Evolutionary conservation across 1,284 basidiomycete species (phyloP), one percentile per base, ranked within the genome.

Genomic region (Sutorius eximius): DNA sequence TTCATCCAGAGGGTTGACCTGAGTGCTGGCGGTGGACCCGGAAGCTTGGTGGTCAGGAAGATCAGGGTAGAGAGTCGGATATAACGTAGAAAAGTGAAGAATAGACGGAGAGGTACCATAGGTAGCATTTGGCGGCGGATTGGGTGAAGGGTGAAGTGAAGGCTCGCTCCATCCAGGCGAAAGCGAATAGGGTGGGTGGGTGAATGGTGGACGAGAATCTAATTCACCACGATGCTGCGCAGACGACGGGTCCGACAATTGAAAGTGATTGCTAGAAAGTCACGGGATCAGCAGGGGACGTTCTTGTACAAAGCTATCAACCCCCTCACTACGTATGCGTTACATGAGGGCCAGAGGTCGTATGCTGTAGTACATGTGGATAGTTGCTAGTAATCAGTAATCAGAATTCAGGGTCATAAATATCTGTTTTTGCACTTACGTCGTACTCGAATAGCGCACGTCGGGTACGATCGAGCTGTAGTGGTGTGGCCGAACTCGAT

Each of bases 281-380:
- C 5, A 34, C 11, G 46, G 44, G 22, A 37, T 59, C 9, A 67
- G 27, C 45, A 38, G 11, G 18, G 36, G 3, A 7, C 3, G 1
- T 16, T 15, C 27, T n/a, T 32, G 27, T 22, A 24, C 5, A 38
- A 45, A 38, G 5, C 10, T 29, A 36, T 44, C n/a, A 12, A 16
- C 16, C 5, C 12, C 9, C 63, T 69, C 33, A 65, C 63, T 45
- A 38, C 18, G 38, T 29, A 12, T 56, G 40, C 16, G 24, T 29
- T 40, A 38, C 33, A 49, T 56, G 44, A 40, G 48, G 16, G 32
- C 3, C 48, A 11, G 51, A 29, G 13, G 36, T 44, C 22, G 18
- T 45, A 36, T 42, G 42, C 49, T 37, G 41, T 24, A 11, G 32
- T 27, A 48, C 27, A 20, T 47, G 47, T 10, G 59, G n/a, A 52